phyloP scores from a whole-genome alignment of 202 grass and related monocot genomes.

The Setaria viridis region DNA sequence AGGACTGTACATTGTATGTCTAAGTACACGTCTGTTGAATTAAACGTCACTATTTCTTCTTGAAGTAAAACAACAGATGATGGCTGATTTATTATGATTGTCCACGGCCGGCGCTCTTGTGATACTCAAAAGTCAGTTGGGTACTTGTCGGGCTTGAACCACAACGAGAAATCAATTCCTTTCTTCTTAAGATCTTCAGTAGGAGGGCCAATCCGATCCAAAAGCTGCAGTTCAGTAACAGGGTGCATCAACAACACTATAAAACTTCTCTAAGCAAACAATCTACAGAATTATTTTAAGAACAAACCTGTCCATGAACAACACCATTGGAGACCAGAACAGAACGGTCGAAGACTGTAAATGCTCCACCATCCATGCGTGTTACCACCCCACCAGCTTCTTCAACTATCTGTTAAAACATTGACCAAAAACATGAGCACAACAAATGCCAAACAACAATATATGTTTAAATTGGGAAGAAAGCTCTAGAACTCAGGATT shows the following conservation, averaged over 20 bases:
- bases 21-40: slow-evolving; percentile 20
- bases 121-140: slow-evolving; percentile 72
- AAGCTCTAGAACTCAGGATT: not conserved
- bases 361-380: slow-evolving; percentile 89
- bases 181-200: slow-evolving; percentile 95
- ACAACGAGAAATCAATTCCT: slow-evolving; percentile 92
- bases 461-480: slow-evolving; percentile 14
- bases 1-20: slow-evolving; percentile 16
- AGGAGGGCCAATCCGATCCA: slow-evolving; percentile 79
- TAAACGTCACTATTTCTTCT: slow-evolving; percentile 12
- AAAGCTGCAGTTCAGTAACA: slow-evolving; percentile 68
- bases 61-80: slow-evolving; percentile 21
- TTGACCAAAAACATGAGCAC: slow-evolving; percentile 24
- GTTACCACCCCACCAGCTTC: slow-evolving; percentile 89
- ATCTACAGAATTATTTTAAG: not conserved
- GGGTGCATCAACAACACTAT: slow-evolving; percentile 22
- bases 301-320: slow-evolving; percentile 78
- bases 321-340: slow-evolving; percentile 86
- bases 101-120: not conserved
- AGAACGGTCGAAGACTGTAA: slow-evolving; percentile 95
- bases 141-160: slow-evolving; percentile 90
- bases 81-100: not conserved
- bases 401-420: slow-evolving; percentile 81
- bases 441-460: slow-evolving; percentile 6
- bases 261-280: slow-evolving; percentile 29